Evolutionary conservation across 2,329 filamentous ascomycete species (phyloP).

Genomic region (Catunica adiposa): DNA sequence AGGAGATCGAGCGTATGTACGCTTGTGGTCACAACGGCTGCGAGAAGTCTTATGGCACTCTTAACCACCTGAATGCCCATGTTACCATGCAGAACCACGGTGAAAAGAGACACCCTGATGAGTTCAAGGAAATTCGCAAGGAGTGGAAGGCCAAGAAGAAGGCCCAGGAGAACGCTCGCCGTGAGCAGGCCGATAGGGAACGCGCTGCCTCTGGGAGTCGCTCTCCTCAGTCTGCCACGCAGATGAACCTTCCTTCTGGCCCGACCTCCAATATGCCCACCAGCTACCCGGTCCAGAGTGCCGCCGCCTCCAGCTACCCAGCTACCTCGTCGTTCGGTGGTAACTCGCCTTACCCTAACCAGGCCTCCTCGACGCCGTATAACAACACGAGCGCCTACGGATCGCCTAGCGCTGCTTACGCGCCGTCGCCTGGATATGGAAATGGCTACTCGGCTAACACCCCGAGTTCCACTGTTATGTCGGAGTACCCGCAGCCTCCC

Average conservation of each 20-base stretch:
- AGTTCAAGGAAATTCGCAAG: constrained; percentile 98
- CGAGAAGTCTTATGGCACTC: constrained; percentile 93
- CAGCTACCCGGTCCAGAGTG: neutral
- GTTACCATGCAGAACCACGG: constrained; percentile 98
- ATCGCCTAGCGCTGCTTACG: neutral
- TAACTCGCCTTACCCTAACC: neutral
- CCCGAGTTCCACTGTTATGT: neutral
- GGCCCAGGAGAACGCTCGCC: constrained; percentile 83
- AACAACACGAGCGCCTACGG: neutral
- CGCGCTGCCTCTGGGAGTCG: neutral
- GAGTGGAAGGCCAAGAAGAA: constrained; percentile 99
- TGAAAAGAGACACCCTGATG: constrained; percentile 90
- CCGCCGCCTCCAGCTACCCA: neutral
- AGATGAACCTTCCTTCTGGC: constrained; percentile 9
- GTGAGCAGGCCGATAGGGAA: constrained; percentile 28
- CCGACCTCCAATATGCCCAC: neutral
- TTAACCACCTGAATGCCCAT: constrained; percentile 95
- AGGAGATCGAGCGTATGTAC: constrained; percentile 99
- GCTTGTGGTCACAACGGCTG: constrained; percentile 98
- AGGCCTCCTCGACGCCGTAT: neutral
- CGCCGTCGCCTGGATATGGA: neutral
- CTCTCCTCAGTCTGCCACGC: neutral
- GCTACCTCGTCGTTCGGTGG: neutral
- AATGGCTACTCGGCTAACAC: neutral
- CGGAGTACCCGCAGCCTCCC: neutral